Evolutionary conservation across 2,329 filamentous ascomycete genomes (phyloP).

Genomic region (Cercospora brassicicola): DNA sequence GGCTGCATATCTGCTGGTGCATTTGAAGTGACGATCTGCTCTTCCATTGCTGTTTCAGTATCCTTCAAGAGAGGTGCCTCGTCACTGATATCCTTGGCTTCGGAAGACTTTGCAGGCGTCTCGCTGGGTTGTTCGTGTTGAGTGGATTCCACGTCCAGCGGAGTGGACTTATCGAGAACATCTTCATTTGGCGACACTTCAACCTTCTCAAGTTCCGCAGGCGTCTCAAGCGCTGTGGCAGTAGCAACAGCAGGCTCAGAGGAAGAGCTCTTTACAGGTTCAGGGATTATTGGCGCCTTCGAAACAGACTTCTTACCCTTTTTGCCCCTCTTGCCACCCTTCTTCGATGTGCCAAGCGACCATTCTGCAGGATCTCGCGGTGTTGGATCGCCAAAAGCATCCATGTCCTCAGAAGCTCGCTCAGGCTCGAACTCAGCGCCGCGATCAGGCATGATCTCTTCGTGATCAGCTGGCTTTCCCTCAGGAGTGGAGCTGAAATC

Average conservation of each 20-base stretch:
- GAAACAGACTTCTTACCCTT: conserved; percentile 15
- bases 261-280: not conserved
- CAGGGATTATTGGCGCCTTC: not conserved
- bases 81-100: not conserved
- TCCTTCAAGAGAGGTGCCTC: not conserved
- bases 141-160: not conserved
- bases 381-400: conserved; percentile 19
- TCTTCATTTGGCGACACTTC: not conserved
- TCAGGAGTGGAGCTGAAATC: conserved; percentile 10
- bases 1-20: not conserved
- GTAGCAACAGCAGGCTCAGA: not conserved
- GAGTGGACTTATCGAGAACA: not conserved
- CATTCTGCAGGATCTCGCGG: conserved; percentile 16
- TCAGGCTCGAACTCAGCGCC: conserved; percentile 21
- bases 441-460: conserved; percentile 15
- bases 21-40: not conserved
- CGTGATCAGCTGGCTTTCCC: conserved; percentile 1
- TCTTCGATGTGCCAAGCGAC: conserved; percentile 21
- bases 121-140: no score
- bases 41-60: not conserved
- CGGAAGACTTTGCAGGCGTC: not conserved
- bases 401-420: conserved; percentile 23
- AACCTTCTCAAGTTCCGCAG: not conserved
- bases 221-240: not conserved
- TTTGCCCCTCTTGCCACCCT: conserved; percentile 28